Evolutionary conservation across 2,329 filamentous ascomycete species (phyloP), one percentile per base, ranked within the genome.

Genomic region (Meredithiella fracta): DNA sequence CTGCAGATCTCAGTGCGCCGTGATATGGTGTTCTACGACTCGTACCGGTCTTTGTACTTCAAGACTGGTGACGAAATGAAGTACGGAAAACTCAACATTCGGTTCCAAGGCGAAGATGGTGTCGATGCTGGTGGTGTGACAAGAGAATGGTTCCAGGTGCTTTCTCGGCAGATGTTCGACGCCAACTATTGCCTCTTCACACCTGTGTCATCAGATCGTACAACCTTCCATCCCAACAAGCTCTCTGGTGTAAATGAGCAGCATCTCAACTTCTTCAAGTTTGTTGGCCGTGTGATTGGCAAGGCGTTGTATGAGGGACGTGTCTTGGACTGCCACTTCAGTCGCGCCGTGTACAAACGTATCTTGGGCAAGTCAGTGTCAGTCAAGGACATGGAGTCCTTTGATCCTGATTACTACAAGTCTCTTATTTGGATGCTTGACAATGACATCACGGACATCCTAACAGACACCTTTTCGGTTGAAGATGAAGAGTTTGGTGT

Each of bases 381-480:
- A 7, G 85, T 98, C 69, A 98, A 98, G 73, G 92, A 98, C 65
- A 97, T 98, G 89, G 92, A 98, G 69, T 96, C 90, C 22, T 85
- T 98, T 60, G 92, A 98, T 67, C 83, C 94, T 2, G 91, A 98
- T 64, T 98, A 98, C 72, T 96, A 97, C 79, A 98, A 97, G 69
- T 97, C 91, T 14, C 77, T 98, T 22, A 81, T 92, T 59, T 98
- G 94, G 94, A 97, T 98, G 82, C 76, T 97, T 58, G 87, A 95
- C 66, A 97, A 98, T 64, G 91, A 98, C 66, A 98, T 98, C 63
- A 95, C 90, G 3, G 92, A 97, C 65, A 89, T 97, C 64, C 92
- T 97, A 63, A 92, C 87, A 2, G 91, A 98, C 70, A 94, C 87
- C 1, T 97, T 98, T 67, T 92, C 90, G 9, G 82, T 94, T 26